Evolutionary conservation across 768 basidiomycete genomes (phyloP).

Genomic region (Collybia sordida): DNA sequence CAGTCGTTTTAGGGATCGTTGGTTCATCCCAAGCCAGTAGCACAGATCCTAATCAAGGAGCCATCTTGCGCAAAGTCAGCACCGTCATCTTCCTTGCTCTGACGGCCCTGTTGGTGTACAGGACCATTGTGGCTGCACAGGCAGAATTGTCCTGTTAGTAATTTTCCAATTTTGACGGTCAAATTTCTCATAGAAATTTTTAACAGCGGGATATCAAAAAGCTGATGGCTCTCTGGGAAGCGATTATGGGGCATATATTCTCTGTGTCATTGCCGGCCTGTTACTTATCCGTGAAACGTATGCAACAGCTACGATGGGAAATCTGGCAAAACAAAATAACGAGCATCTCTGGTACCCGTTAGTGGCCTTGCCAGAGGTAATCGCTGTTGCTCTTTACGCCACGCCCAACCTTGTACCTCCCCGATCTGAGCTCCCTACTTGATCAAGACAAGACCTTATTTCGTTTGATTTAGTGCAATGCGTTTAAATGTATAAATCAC

Average conservation of each 20-base stretch:
- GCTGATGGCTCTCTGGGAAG: constrained; percentile 11
- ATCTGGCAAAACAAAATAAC: constrained; percentile 11
- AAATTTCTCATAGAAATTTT: no score
- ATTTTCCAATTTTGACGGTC: no score
- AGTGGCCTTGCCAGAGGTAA: constrained; percentile 20
- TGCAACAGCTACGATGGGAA: constrained; percentile 16
- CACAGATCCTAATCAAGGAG: constrained; percentile 16
- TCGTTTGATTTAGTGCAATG: no score
- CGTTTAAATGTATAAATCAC: no score
- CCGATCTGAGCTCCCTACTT: constrained; percentile 7
- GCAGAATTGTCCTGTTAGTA: no score
- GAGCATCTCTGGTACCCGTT: constrained; percentile 27
- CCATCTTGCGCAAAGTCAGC: constrained; percentile 30
- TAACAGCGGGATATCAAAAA: background rate
- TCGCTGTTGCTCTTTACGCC: constrained; percentile 17
- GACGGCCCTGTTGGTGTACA: constrained; percentile 30
- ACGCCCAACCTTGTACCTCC: constrained; percentile 22
- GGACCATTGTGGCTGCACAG: constrained; percentile 6
- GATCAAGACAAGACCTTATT: no score
- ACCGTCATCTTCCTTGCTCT: constrained; percentile 36
- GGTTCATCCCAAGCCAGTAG: constrained; percentile 18
- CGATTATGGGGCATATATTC: constrained; percentile 16
- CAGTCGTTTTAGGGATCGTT: constrained; percentile 33
- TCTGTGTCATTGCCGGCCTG: constrained; percentile 18
- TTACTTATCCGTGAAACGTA: constrained; percentile 21